Evolutionary conservation across 805 yeast genomes (phyloP).

Genomic region (Kodamaea leandrae): DNA sequence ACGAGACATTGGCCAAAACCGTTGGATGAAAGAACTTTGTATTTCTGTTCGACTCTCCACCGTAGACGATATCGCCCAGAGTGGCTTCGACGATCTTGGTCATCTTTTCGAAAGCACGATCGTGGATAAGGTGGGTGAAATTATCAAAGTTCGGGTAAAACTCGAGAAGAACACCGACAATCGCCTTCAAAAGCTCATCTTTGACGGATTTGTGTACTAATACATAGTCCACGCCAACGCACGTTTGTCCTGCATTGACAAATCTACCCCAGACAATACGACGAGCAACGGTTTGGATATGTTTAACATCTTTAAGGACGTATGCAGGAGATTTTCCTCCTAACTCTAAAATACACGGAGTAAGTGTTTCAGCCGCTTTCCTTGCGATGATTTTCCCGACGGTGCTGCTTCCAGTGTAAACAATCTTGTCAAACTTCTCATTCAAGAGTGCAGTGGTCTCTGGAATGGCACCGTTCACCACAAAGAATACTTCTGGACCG

Average conservation of each 20-base stretch:
- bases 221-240: slow-evolving; percentile 85
- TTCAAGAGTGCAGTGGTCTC: slow-evolving; percentile 60
- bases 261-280: slow-evolving; percentile 79
- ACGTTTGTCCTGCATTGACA: slow-evolving; percentile 86
- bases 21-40: slow-evolving; percentile 69
- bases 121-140: slow-evolving; percentile 62
- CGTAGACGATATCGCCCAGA: slow-evolving; percentile 51
- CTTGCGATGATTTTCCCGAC: slow-evolving; percentile 77
- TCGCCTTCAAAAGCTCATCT: slow-evolving; percentile 45
- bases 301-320: slow-evolving; percentile 50
- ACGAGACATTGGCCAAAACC: slow-evolving; percentile 56
- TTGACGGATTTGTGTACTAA: slow-evolving; percentile 61
- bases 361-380: slow-evolving; percentile 81
- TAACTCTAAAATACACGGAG: slow-evolving; percentile 78
- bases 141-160: slow-evolving; percentile 42
- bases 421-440: slow-evolving; percentile 73
- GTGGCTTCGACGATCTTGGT: slow-evolving; percentile 43
- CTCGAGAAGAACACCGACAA: slow-evolving; percentile 38
- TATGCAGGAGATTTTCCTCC: slow-evolving; percentile 93
- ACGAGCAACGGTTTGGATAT: slow-evolving; percentile 46
- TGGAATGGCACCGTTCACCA: slow-evolving; percentile 70
- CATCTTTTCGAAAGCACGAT: slow-evolving; percentile 50
- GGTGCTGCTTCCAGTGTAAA: slow-evolving; percentile 76
- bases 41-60: slow-evolving; percentile 41
- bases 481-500: slow-evolving; percentile 54